Evolutionary conservation across 1,284 basidiomycete genomes (phyloP).

Genomic region (Leccinum fuscescens): DNA sequence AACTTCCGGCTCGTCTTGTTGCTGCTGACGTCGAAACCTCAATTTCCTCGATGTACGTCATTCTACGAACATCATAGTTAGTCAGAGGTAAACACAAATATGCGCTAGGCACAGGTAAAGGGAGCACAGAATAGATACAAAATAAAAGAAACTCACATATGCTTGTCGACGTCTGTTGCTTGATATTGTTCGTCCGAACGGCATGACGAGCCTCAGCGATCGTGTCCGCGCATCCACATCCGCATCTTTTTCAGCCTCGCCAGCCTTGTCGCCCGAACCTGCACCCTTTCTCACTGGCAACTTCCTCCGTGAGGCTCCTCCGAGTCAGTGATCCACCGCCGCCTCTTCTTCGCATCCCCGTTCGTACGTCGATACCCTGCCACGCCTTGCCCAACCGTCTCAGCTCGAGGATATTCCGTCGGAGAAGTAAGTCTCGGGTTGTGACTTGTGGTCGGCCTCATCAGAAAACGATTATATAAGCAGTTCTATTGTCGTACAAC

Average conservation of each 20-base stretch:
- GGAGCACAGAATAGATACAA: too few relatives aligned
- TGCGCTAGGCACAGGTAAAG: too few relatives aligned
- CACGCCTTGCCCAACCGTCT: constrained; percentile 74
- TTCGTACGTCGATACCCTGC: constrained; percentile 85
- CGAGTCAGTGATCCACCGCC: constrained; percentile 46
- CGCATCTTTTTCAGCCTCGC: constrained; percentile 36
- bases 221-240: constrained; percentile 39
- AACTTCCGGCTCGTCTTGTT: too few relatives aligned
- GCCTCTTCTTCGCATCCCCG: constrained; percentile 76
- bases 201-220: constrained; percentile 71
- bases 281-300: constrained; percentile 38
- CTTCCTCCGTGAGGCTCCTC: constrained; percentile 48
- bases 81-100: too few relatives aligned
- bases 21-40: too few relatives aligned
- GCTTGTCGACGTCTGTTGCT: constrained; percentile 96
- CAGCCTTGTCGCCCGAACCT: constrained; percentile 26
- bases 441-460: too few relatives aligned
- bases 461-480: too few relatives aligned
- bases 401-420: constrained; percentile 61
- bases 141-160: constrained; percentile 66
- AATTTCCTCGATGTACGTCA: too few relatives aligned
- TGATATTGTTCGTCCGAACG: constrained; percentile 90
- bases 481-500: too few relatives aligned
- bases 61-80: too few relatives aligned
- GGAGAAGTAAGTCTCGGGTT: too few relatives aligned